phyloP scores from a whole-genome alignment of 2,329 filamentous ascomycete genomes.

The Pseudogymnoascus sp. region DNA sequence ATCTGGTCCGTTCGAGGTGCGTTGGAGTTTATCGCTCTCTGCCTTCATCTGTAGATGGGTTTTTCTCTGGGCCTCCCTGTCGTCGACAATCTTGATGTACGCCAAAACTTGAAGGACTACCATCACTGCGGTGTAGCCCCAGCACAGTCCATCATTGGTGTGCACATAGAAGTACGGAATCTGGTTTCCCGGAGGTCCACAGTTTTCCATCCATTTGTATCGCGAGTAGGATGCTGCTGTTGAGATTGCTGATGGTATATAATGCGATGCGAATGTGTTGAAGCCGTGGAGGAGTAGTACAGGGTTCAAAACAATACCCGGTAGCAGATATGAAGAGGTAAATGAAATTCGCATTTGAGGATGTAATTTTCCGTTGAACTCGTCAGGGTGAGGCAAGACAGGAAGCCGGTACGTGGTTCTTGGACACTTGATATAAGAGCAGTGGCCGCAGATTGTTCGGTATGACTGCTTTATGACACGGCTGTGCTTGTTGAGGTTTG shows the following conservation, averaged over 20 bases:
- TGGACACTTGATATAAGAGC: neutral
- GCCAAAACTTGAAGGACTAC: constrained; percentile 30
- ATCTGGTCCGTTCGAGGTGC: neutral
- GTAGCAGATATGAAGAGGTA: constrained; percentile 25
- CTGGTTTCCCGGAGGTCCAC: constrained; percentile 24
- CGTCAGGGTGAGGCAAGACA: neutral
- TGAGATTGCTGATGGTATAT: constrained; percentile 23
- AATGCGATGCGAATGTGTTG: constrained; percentile 31
- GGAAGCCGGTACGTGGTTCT: neutral
- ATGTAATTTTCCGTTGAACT: neutral
- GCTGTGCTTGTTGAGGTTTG: neutral
- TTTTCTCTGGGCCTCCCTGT: constrained; percentile 20
- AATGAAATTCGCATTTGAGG: constrained; percentile 20
- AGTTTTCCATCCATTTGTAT: constrained; percentile 23
- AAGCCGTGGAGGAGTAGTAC: constrained; percentile 32
- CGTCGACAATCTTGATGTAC: constrained; percentile 26
- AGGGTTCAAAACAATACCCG: constrained; percentile 32
- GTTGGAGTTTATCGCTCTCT: constrained; percentile 14
- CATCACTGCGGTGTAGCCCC: constrained; percentile 32
- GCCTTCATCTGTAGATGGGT: constrained; percentile 17
- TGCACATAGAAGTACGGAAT: constrained; percentile 30
- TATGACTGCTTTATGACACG: neutral
- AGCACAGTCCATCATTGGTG: constrained; percentile 30
- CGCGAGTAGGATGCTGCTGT: constrained; percentile 22
- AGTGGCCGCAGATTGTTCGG: neutral